Evolutionary conservation across 495 filamentous ascomycete genomes (phyloP).

Genomic region (Podospora fimiseda): DNA sequence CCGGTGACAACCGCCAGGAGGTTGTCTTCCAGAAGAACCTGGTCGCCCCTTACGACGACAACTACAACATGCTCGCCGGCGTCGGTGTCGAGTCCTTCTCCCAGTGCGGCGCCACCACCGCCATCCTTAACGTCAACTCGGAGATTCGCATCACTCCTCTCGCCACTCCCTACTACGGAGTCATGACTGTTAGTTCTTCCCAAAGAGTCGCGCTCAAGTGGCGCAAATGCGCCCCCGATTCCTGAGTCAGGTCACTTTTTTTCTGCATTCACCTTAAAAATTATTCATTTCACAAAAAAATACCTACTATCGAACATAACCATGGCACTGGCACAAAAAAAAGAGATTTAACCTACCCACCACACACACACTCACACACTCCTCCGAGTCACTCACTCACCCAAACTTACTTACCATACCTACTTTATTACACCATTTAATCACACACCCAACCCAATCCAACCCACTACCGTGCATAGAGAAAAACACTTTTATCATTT

Average conservation of each 20-base stretch:
- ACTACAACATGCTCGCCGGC: slow-evolving; percentile 28
- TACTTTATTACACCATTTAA: neutral
- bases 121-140: slow-evolving; percentile 35
- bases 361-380: neutral
- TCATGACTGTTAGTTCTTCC: slow-evolving; percentile 27
- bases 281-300: neutral
- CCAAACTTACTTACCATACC: neutral
- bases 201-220: slow-evolving; percentile 9
- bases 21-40: slow-evolving; percentile 33
- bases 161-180: slow-evolving; percentile 18
- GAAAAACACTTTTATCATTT: neutral
- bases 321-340: neutral
- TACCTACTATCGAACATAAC: neutral
- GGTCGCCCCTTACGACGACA: slow-evolving; percentile 24
- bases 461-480: neutral
- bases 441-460: neutral
- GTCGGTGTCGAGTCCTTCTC: slow-evolving; percentile 28
- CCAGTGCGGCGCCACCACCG: slow-evolving; percentile 24
- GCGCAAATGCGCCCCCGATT: slow-evolving; percentile 9
- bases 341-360: neutral
- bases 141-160: slow-evolving; percentile 28
- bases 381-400: too few relatives aligned
- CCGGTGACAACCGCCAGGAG: slow-evolving; percentile 26
- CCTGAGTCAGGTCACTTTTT: neutral
- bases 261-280: neutral